Base-by-base conservation (phyloP, 768 basidiomycete genomes). In the Suillus occidentalis region DNA sequence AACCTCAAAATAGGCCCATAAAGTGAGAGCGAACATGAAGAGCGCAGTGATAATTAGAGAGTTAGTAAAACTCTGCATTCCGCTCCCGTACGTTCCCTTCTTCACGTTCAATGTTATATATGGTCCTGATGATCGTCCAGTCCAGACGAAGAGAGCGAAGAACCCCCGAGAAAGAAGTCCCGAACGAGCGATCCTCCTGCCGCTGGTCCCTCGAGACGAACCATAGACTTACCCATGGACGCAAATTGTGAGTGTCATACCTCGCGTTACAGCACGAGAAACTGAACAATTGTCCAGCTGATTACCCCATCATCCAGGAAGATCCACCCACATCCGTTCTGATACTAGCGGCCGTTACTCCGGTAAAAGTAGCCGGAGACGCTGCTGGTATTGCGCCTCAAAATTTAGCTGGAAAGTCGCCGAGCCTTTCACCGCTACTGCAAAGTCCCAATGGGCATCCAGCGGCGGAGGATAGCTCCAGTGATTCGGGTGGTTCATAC, bases 401-500 rank as follows among this genome's bases (percentile, higher is more conserved):
- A 22, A 37, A 37, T 22, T 34, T 7, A 34, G 36, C 16, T 1
- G 16, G 5, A 40, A 40, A 18, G 39, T 58, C 57, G 16, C 39
- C 22, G 10, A 25, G 57, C 14, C 57, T 39, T 40, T 58, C 57
- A 12, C 37, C 57, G 10, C 1, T 58, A 40, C 14, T 58, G 10
- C 16, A 6, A 40, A 58, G 57, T 18, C 56, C 22, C 22, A 40
- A 25, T 18, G 25, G 9, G 18, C 39, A 28, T 25, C 12, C 25
- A 20, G 40, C 40, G 42, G 10, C 25, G 18, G 40, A 28, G 25
- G 25, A 59, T 42, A 18, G 6, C 10, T 72, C 66, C 8, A 72
- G 71, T 52, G 61, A 65, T 3, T 72, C 73, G 3, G 72, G 68
- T 60, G 72, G 67, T 60, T 74, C 74, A 13, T 71, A 70, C 45